Evolutionary conservation across 2,329 filamentous ascomycete species (phyloP).

Genomic region (Botrytis fabae): DNA sequence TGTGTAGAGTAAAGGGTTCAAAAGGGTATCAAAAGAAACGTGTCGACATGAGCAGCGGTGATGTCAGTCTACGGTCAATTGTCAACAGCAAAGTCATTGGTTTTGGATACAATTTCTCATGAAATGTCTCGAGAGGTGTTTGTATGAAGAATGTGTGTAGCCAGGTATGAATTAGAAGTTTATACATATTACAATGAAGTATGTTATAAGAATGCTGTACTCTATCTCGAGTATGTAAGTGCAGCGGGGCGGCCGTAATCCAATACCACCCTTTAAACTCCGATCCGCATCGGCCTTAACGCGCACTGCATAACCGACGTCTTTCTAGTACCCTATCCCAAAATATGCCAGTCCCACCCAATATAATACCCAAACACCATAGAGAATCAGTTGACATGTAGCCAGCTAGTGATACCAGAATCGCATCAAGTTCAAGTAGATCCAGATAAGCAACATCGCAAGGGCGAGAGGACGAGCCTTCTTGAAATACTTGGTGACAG

Average conservation of each 20-base stretch:
- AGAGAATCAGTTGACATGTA: not conserved
- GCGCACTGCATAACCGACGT: slow-evolving; percentile 37
- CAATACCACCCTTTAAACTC: slow-evolving; percentile 26
- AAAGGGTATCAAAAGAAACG: not conserved
- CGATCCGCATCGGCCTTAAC: slow-evolving; percentile 27
- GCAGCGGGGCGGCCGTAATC: slow-evolving; percentile 17
- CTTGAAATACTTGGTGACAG: slow-evolving; percentile 13
- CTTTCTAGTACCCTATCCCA: slow-evolving; percentile 24
- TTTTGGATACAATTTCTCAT: not conserved
- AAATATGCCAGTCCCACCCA: slow-evolving; percentile 9
- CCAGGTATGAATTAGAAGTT: slow-evolving; percentile 1
- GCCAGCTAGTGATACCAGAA: slow-evolving; percentile 16
- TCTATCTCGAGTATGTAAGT: not conserved
- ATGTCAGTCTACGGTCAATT: not conserved
- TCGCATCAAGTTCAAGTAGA: slow-evolving; percentile 25
- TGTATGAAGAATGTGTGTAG: not conserved
- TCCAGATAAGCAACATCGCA: slow-evolving; percentile 24
- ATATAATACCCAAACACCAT: slow-evolving; percentile 18
- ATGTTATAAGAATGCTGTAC: slow-evolving; percentile 18
- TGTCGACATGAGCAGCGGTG: not conserved
- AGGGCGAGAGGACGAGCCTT: slow-evolving; percentile 26
- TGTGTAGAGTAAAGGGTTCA: not conserved
- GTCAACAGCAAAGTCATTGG: not conserved
- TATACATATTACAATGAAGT: slow-evolving; percentile 7
- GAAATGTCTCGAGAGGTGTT: not conserved